A percentile compares a stretch with the other conserved stretches of the same genome.
Evolutionary conservation across 345 rosid species (phyloP).

Genomic region (Lagerstroemia speciosa): DNA sequence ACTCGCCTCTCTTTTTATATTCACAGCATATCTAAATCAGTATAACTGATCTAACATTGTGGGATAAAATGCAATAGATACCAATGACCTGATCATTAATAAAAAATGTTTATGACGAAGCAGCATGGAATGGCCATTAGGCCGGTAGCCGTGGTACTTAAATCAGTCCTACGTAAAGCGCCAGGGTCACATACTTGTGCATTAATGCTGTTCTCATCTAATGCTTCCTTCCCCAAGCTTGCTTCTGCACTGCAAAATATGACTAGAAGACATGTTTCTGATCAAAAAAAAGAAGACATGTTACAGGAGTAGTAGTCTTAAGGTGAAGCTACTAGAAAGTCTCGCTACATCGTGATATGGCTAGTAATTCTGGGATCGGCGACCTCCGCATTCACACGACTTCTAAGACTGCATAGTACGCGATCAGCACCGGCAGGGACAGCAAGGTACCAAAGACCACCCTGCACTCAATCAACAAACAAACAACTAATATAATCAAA

Average conservation of each 20-base stretch:
- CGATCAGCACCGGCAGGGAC: slow-evolving; percentile 25
- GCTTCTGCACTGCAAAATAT: background rate
- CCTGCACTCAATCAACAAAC: slow-evolving; percentile 16
- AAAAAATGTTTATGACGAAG: no score
- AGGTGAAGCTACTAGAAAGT: background rate
- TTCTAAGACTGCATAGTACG: slow-evolving; percentile 20
- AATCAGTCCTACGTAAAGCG: no score
- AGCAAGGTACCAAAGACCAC: slow-evolving; percentile 32
- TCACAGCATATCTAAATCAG: no score
- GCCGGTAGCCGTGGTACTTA: background rate
- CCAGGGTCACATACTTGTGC: background rate
- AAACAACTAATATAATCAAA: no score
- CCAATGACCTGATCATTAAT: no score
- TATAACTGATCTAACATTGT: no score
- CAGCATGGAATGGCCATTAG: no score
- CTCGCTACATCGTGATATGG: background rate
- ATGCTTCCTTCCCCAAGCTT: background rate
- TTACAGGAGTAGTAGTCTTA: background rate
- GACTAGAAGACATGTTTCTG: no score
- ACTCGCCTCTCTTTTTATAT: no score
- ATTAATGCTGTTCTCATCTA: background rate
- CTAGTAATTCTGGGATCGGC: background rate
- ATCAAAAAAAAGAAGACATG: no score
- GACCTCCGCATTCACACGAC: background rate
- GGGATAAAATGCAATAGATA: no score